Evolutionary conservation across 805 yeast genomes (phyloP).

Genomic region (Yarrowia deformans): DNA sequence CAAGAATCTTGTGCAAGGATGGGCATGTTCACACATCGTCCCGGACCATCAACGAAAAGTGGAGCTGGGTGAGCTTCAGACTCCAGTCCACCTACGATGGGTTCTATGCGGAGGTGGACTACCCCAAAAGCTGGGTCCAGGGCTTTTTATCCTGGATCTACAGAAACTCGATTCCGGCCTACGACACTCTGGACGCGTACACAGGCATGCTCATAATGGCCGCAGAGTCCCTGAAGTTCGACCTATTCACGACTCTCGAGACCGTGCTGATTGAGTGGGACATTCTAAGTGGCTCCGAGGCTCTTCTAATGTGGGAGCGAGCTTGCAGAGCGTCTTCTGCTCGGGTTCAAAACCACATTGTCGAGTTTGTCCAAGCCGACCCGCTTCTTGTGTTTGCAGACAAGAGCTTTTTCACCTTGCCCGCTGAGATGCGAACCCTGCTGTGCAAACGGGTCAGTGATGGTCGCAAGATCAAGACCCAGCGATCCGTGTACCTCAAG

Average conservation of each 20-base stretch:
- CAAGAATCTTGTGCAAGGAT: slow-evolving; percentile 11
- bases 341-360: slow-evolving; percentile 5
- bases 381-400: slow-evolving; percentile 10
- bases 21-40: slow-evolving; percentile 13
- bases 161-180: not conserved
- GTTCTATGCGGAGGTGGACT: slow-evolving; percentile 1
- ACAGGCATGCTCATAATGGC: slow-evolving; percentile 20
- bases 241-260: slow-evolving; percentile 3
- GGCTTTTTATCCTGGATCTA: slow-evolving; percentile 14
- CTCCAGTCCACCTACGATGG: slow-evolving; percentile 17
- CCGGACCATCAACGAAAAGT: slow-evolving; percentile 10
- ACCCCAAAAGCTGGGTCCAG: slow-evolving; percentile 15
- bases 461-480: slow-evolving; percentile 8
- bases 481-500: slow-evolving; percentile 4
- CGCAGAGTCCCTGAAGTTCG: slow-evolving; percentile 11
- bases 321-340: not conserved
- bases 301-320: slow-evolving; percentile 15
- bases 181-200: slow-evolving; percentile 7
- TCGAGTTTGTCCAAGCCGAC: slow-evolving; percentile 3
- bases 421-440: slow-evolving; percentile 8
- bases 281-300: not conserved
- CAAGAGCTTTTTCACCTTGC: not conserved
- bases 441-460: slow-evolving; percentile 27
- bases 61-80: slow-evolving; percentile 15
- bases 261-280: not conserved